A percentile compares a stretch with the other conserved stretches of the same genome.
Evolutionary conservation across 1,284 basidiomycete genomes (phyloP).

Genomic region (Xanthoconium separans): DNA sequence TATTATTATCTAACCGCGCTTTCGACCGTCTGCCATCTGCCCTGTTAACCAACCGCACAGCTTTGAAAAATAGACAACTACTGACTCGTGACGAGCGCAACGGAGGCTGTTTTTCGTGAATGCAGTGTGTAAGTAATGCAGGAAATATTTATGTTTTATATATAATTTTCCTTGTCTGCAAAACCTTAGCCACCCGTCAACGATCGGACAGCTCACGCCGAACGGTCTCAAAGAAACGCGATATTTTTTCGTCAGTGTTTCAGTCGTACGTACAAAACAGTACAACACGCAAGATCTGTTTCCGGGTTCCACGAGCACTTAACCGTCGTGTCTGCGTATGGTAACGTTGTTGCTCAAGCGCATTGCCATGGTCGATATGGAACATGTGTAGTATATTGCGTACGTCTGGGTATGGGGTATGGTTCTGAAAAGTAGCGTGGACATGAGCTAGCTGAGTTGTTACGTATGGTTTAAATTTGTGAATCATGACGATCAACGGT

Average conservation of each 20-base stretch:
- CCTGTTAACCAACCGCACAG: not conserved
- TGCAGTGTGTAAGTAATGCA: not conserved
- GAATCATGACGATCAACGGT: conserved; percentile 11
- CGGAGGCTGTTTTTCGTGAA: conserved; percentile 3
- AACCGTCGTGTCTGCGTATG: not conserved
- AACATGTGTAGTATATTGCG: not conserved
- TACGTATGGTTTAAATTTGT: conserved; percentile 9
- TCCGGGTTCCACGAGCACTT: conserved; percentile 5
- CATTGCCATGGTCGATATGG: conserved; percentile 1
- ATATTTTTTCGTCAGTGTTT: conserved; percentile 6
- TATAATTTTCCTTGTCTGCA: not conserved
- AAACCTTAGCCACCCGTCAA: not conserved
- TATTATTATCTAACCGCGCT: not conserved
- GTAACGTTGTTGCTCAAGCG: not conserved
- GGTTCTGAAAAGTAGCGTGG: not conserved
- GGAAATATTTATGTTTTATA: not conserved
- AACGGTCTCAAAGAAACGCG: not conserved
- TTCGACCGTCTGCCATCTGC: too few species aligned
- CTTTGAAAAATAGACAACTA: not conserved
- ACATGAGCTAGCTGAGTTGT: conserved; percentile 5
- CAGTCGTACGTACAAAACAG: conserved; percentile 8
- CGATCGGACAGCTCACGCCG: conserved; percentile 2
- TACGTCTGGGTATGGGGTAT: conserved; percentile 3
- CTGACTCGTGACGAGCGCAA: not conserved
- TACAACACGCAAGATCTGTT: not conserved